A percentile compares a stretch with the other conserved stretches of the same genome.
phyloP scores from a whole-genome alignment of 2,329 filamentous ascomycete species.

The Fonsecaea monophora region DNA sequence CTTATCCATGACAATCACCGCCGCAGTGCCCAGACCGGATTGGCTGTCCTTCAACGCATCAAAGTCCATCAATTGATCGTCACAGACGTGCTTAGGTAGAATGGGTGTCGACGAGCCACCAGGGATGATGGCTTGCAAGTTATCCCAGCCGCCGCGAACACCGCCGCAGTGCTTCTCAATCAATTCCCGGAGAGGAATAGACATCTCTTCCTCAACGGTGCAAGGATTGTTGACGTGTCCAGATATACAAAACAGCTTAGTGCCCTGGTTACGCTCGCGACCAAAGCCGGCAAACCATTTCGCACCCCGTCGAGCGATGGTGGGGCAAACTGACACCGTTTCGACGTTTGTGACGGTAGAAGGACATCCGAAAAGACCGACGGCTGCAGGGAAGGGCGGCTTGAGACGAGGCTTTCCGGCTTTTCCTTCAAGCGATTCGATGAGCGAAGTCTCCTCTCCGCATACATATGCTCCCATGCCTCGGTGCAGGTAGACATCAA shows the following conservation, averaged over 20 bases:
- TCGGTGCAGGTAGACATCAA: slow-evolving; percentile 95
- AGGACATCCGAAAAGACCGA: slow-evolving; percentile 96
- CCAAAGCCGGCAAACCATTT: slow-evolving; percentile 94
- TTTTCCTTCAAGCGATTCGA: slow-evolving; percentile 98
- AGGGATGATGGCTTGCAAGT: slow-evolving; percentile 91
- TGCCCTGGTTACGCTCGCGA: slow-evolving; percentile 93
- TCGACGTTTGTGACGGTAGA: slow-evolving; percentile 98
- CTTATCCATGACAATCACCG: slow-evolving; percentile 99
- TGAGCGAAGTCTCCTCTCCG: slow-evolving; percentile 96
- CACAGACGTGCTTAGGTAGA: slow-evolving; percentile 85
- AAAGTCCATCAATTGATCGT: slow-evolving; percentile 98
- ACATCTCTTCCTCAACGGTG: slow-evolving; percentile 99
- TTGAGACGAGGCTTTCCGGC: slow-evolving; percentile 97
- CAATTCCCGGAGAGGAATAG: slow-evolving; percentile 90
- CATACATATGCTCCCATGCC: slow-evolving; percentile 98
- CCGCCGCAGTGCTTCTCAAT: slow-evolving; percentile 99
- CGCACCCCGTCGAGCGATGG: slow-evolving; percentile 90
- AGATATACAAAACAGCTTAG: slow-evolving; percentile 98
- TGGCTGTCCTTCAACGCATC: slow-evolving; percentile 97
- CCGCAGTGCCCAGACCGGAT: slow-evolving; percentile 94
- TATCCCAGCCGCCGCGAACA: slow-evolving; percentile 96
- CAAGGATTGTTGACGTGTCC: slow-evolving; percentile 98
- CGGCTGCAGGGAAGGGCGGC: slow-evolving; percentile 96
- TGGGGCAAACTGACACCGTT: slow-evolving; percentile 92
- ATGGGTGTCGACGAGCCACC: slow-evolving; percentile 97